Conservation (phyloP, 441 rosid species). For the Melastoma candidum region DNA sequence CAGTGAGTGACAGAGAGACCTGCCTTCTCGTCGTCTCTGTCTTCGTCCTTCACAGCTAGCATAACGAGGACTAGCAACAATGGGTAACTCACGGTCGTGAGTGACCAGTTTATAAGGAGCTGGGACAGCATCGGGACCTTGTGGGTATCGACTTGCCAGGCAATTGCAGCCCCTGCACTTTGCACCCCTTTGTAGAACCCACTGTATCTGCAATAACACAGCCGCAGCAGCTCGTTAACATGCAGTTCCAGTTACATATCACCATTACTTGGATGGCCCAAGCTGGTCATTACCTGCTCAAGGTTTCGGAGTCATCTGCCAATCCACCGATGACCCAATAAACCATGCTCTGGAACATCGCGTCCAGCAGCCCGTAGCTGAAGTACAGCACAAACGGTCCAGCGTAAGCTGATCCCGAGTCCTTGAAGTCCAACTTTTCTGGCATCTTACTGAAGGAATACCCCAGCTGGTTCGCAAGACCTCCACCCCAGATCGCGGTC, state of each 20-base stretch:
- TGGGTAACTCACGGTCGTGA: conserved; percentile 14
- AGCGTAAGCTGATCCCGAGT: conserved; percentile 24
- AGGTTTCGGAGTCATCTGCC: conserved; percentile 51
- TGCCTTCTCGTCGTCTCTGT: too few species aligned
- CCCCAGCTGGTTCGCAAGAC: conserved; percentile 42
- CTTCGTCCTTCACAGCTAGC: too few species aligned
- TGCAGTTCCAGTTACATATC: neutral
- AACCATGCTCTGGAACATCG: conserved; percentile 53
- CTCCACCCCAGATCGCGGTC: conserved; percentile 52
- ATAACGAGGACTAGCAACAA: too few species aligned
- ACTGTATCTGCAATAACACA: conserved; percentile 28
- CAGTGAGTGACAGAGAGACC: too few species aligned
- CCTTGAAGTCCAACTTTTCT: conserved; percentile 38
- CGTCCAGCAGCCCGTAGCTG: conserved; percentile 43
- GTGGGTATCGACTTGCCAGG: conserved; percentile 43
- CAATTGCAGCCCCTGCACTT: conserved; percentile 53
- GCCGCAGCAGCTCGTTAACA: neutral
- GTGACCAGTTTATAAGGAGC: conserved; percentile 37
- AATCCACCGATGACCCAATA: conserved; percentile 55
- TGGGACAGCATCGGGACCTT: conserved; percentile 32
- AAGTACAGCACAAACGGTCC: conserved; percentile 48
- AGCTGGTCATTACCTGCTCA: conserved; percentile 36
- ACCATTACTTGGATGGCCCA: too few species aligned
- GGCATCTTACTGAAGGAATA: conserved; percentile 27
- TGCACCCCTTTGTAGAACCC: conserved; percentile 56